phyloP scores from a whole-genome alignment of 2,329 filamentous ascomycete species.

The Rhytidhysteron rufulum region DNA sequence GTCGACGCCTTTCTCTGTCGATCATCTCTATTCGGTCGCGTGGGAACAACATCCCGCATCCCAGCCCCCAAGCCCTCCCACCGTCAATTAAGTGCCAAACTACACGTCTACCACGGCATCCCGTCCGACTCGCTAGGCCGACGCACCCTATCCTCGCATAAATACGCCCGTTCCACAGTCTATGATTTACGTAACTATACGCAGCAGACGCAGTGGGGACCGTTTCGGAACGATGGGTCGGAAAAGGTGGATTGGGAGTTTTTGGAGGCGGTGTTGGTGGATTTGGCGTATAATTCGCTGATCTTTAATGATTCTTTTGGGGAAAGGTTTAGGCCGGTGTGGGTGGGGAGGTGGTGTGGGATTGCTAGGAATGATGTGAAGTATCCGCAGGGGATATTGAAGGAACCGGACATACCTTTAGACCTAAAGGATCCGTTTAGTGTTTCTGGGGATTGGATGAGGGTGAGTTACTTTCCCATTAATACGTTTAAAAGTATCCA shows the following conservation, averaged over 20 bases:
- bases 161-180: slow-evolving; percentile 64
- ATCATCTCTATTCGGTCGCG: slow-evolving; percentile 61
- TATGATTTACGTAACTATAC: slow-evolving; percentile 72
- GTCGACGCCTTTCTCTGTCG: slow-evolving; percentile 59
- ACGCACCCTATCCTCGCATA: slow-evolving; percentile 43
- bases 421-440: slow-evolving; percentile 65
- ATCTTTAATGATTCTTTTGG: slow-evolving; percentile 22
- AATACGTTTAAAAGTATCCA: no score
- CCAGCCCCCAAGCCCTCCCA: slow-evolving; percentile 39
- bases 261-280: slow-evolving; percentile 69
- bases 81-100: slow-evolving; percentile 64
- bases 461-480: slow-evolving; percentile 44
- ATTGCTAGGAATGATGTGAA: slow-evolving; percentile 11
- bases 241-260: slow-evolving; percentile 73
- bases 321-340: slow-evolving; percentile 22
- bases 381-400: slow-evolving; percentile 13
- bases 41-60: slow-evolving; percentile 42
- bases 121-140: slow-evolving; percentile 42
- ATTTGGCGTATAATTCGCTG: slow-evolving; percentile 57
- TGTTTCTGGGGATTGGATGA: slow-evolving; percentile 67
- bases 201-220: slow-evolving; percentile 61
- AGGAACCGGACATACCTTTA: slow-evolving; percentile 40
- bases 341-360: slow-evolving; percentile 26
- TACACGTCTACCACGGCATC: slow-evolving; percentile 67
- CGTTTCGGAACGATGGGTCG: slow-evolving; percentile 62